phyloP scores from a whole-genome alignment of 495 filamentous ascomycete species.

The Tricharina praecox region DNA sequence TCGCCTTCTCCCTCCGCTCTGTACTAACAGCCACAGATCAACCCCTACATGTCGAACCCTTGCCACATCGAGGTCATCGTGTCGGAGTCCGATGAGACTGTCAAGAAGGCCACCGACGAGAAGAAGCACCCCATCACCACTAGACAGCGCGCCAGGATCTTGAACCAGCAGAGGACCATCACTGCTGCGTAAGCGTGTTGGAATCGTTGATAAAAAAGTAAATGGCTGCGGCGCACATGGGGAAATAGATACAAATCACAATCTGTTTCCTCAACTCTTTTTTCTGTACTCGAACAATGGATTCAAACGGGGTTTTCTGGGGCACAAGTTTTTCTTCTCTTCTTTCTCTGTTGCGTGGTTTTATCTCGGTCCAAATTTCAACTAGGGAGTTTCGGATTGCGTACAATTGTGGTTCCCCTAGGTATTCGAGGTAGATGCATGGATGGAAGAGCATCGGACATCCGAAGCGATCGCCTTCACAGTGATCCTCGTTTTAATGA shows the following conservation, averaged over 20 bases:
- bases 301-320: conserved; percentile 5
- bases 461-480: no score
- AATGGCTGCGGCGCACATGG: conserved; percentile 5
- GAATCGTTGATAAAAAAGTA: conserved; percentile 5
- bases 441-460: no score
- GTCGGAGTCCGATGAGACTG: conserved; percentile 82
- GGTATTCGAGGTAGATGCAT: no score
- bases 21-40: conserved; percentile 48
- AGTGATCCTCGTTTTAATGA: no score
- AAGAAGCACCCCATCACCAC: conserved; percentile 50
- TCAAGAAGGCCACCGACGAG: conserved; percentile 60
- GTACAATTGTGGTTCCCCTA: no score
- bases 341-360: conserved; percentile 4
- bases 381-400: background rate
- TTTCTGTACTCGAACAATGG: conserved; percentile 9
- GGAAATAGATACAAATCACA: conserved; percentile 8
- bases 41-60: conserved; percentile 99
- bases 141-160: conserved; percentile 70
- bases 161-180: conserved; percentile 53
- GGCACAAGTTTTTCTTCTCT: conserved; percentile 2
- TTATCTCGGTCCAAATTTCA: conserved; percentile 1
- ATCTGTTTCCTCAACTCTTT: conserved; percentile 8
- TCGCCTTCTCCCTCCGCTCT: background rate
- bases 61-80: conserved; percentile 99
- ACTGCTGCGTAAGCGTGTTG: conserved; percentile 49